These are phyloP conservation scores for Suhomyces sp. DNA, from an alignment of 805 yeast species.

Conservation along the genomic window DNA sequence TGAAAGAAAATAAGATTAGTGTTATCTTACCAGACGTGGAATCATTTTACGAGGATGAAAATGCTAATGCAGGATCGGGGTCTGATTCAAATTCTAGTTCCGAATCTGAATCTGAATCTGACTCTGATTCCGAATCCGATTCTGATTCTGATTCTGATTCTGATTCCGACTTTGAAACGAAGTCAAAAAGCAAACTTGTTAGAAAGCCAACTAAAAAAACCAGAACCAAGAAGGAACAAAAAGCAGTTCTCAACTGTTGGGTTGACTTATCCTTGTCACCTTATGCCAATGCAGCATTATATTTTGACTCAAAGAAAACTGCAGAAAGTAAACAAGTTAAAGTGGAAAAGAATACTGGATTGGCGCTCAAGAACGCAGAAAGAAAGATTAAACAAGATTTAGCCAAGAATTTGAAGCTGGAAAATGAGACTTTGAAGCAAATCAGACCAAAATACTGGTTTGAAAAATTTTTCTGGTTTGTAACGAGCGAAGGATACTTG, in stretches of 20 bases:
- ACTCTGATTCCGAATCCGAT: constrained; percentile 37
- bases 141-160: constrained; percentile 27
- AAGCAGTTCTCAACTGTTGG: constrained; percentile 45
- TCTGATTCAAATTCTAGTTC: constrained; percentile 13
- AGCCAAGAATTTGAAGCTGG: constrained; percentile 57
- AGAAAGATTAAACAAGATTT: constrained; percentile 72
- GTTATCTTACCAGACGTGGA: constrained; percentile 52
- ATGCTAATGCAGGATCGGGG: constrained; percentile 3
- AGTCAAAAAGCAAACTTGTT: no score
- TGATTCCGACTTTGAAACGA: constrained; percentile 23
- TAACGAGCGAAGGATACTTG: constrained; percentile 85
- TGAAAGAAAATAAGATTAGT: constrained; percentile 65
- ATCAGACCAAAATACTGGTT: constrained; percentile 82
- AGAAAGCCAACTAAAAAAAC: constrained; percentile 8
- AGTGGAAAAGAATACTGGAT: constrained; percentile 72
- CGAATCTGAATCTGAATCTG: constrained; percentile 20
- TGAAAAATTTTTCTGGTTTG: constrained; percentile 92
- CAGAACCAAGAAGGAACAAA: constrained; percentile 13
- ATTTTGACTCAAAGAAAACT: constrained; percentile 71
- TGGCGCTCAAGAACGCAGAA: constrained; percentile 83
- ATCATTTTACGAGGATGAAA: constrained; percentile 18
- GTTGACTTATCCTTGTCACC: constrained; percentile 74
- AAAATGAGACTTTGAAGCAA: constrained; percentile 50
- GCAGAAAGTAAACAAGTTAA: constrained; percentile 78
- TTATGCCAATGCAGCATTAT: constrained; percentile 82